Evolutionary conservation across 2,329 filamentous ascomycete species (phyloP), one percentile per base, ranked within the genome.

Genomic region (Hymenoscyphus infarciens): DNA sequence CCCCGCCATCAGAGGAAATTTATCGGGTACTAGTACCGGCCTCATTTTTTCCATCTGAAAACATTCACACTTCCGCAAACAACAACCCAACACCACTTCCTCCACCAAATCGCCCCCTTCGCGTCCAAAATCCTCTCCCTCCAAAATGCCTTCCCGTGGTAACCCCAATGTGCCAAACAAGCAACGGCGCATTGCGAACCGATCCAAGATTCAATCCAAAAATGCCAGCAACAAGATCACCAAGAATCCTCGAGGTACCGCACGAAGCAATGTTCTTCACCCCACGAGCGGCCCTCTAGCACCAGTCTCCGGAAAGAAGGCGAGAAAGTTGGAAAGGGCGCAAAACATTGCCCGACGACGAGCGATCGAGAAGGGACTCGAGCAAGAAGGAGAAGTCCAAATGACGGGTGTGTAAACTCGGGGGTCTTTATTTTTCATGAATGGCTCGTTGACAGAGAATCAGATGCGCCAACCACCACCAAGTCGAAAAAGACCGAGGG

Each of bases 161-260:
- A 75, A 75, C 42, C 72, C 73, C 42, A 75, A 75, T 59, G 72
- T 74, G 15, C 73, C 73, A 10, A 72, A 70, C 57, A 75, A 75
- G 64, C 67, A 70, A 55, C 68, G 73, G 19, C 67, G 69, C 11
- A 64, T 69, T 53, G 72, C 73, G 4, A 70, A 63, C 57, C 64
- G 73, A 35, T 63, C 66, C 31, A 75, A 75, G 60, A 68, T 71
- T 39, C 73, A 75, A 63, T 72, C 68, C 61, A 66, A 65, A 33
- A 73, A 70, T 25, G 67, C 73, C 2, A 45, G 62, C 16, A 70
- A 68, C 54, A 67, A 66, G 57, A 62, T 74, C 61, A 64, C 64
- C 19, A 75, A 75, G 62, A 73, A 74, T 49, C 63, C 73, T 55
- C 66, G 72, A 63, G 73, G 73, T 31, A 72, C 69, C 5, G 66